These are phyloP conservation scores for Tagetes erecta DNA, from an alignment of 129 eudicot species.

Conservation along the genomic window DNA sequence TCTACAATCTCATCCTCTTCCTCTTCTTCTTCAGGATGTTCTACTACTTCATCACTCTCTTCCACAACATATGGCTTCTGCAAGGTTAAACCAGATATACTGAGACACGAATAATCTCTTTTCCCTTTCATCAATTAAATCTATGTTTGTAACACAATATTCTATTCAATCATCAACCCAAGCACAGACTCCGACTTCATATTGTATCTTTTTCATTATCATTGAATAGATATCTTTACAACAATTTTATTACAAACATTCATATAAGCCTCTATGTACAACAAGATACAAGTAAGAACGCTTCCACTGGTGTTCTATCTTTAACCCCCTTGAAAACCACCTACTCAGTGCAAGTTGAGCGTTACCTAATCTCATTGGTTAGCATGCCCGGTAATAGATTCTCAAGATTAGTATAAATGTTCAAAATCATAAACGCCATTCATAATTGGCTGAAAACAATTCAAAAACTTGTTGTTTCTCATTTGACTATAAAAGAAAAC, in stretches of 20 bases:
- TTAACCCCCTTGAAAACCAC: not conserved
- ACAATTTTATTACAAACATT: not conserved
- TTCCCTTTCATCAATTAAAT: not conserved
- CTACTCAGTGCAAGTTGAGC: not conserved
- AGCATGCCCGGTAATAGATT: not conserved
- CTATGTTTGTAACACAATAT: not conserved
- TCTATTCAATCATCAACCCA: slow-evolving; percentile 4
- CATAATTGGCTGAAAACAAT: no score
- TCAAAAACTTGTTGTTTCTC: no score
- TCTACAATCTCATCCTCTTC: slow-evolving; percentile 92
- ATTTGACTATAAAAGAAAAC: no score
- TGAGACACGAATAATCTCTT: not conserved
- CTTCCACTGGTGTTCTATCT: not conserved
- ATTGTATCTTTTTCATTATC: not conserved
- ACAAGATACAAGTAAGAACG: not conserved
- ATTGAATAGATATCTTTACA: not conserved
- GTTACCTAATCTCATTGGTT: not conserved
- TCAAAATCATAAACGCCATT: no score
- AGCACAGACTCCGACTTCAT: not conserved
- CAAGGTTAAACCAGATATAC: slow-evolving; percentile 11
- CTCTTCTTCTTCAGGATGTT: slow-evolving; percentile 66
- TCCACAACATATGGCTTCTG: slow-evolving; percentile 70
- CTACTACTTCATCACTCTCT: slow-evolving; percentile 76
- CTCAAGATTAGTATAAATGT: no score
- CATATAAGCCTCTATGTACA: not conserved